phyloP scores from a whole-genome alignment of 2,329 filamentous ascomycete genomes.

The Aspergillus sclerotialis region DNA sequence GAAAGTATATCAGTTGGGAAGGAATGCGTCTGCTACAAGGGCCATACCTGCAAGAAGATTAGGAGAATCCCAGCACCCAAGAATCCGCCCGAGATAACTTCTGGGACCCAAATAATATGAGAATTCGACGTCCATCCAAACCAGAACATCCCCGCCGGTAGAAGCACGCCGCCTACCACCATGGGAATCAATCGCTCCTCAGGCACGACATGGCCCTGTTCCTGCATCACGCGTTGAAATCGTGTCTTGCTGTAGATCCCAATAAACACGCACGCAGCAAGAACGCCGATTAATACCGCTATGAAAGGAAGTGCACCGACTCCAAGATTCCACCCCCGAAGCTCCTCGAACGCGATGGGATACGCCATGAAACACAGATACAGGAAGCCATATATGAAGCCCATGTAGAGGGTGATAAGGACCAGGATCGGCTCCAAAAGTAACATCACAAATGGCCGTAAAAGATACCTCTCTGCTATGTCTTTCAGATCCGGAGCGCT shows the following conservation, averaged over 20 bases:
- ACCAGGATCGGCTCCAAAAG: slow-evolving; percentile 40
- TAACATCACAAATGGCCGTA: slow-evolving; percentile 37
- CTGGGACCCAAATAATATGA: slow-evolving; percentile 39
- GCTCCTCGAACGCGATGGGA: slow-evolving; percentile 31
- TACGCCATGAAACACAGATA: slow-evolving; percentile 28
- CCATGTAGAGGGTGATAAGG: slow-evolving; percentile 36
- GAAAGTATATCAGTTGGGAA: not conserved
- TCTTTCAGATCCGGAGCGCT: slow-evolving; percentile 22
- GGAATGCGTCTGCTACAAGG: not conserved
- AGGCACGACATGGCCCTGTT: slow-evolving; percentile 13
- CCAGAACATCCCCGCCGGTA: slow-evolving; percentile 45
- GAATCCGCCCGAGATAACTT: slow-evolving; percentile 38
- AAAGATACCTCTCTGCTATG: slow-evolving; percentile 34
- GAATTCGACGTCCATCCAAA: slow-evolving; percentile 43
- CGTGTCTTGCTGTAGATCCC: slow-evolving; percentile 24
- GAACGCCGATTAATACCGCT: slow-evolving; percentile 39
- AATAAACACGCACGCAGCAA: slow-evolving; percentile 22
- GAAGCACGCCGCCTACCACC: slow-evolving; percentile 36
- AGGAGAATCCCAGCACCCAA: slow-evolving; percentile 39
- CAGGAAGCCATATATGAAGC: slow-evolving; percentile 26
- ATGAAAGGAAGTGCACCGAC: slow-evolving; percentile 42
- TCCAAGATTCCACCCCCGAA: slow-evolving; percentile 37
- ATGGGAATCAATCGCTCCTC: slow-evolving; percentile 43
- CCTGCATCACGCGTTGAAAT: slow-evolving; percentile 16
- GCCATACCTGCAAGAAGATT: slow-evolving; percentile 24